Evolutionary conservation across 192 early-diverging fungal genomes (phyloP), one percentile per base, ranked within the genome.

Genomic region (Podila epicladia): DNA sequence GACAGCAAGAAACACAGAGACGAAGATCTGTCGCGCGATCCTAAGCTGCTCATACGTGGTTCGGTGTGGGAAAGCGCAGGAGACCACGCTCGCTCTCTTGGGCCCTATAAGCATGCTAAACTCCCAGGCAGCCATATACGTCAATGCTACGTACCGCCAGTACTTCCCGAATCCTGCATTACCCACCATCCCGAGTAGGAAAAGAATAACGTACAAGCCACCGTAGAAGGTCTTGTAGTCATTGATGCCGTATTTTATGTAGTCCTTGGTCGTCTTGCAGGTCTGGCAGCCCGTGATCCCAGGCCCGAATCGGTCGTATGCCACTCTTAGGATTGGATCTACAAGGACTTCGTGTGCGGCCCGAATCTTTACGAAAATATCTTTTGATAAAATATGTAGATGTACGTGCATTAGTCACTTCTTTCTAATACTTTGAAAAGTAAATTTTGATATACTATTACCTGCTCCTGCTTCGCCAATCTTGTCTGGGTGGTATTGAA

Each of bases 401-500:
- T 29, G 29, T 1, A 45, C 41, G 29, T 37, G 35, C 35, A 37
- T 37, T 37, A 37, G 35, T 6, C 35, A 37, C 35, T 37, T 37
- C 8, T 37, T 37, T 37, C 35, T 37, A 6, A 37, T 37, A 9
- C 35, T 37, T 37, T 6, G 35, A 37, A 37, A 37, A 37, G 3
- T 9, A 9, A 50, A 20, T 9, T 33, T 11, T 51, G 29, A 29
- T 3, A 3, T 65, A 31, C 12, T 6, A n/a, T 50, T 73, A 73
- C 71, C 71, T 49, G 64, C 71, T 13, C 71, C 71, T 7, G 62
- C 19, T 15, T 65, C 24, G 20, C 59, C 72, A 13, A 67, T 58
- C 35, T 74, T 74, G 38, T 74, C 72, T 12, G 72, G 72, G 51
- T 74, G 72, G 33, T 74, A 74, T 45, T 41, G 37, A 33, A 74